These are phyloP conservation scores for Nannizziopsis arthrosporioides DNA, from an alignment of 2,329 filamentous ascomycete genomes.

Conservation along the genomic window DNA sequence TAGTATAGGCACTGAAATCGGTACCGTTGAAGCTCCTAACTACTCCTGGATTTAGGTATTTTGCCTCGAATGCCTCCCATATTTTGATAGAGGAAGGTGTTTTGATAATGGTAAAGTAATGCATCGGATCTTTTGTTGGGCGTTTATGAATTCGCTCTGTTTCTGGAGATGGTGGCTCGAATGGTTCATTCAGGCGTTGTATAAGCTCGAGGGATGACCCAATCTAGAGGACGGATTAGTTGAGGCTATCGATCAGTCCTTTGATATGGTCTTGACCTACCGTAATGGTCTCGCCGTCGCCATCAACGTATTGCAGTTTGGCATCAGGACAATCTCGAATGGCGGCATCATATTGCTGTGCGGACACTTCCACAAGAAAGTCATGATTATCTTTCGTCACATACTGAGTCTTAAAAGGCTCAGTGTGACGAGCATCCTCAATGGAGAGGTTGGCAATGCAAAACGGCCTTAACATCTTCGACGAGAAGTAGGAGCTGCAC, in stretches of 20 bases:
- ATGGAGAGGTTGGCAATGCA: constrained; percentile 27
- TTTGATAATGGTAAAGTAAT: constrained; percentile 37
- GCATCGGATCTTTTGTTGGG: constrained; percentile 24
- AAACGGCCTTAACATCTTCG: constrained; percentile 32
- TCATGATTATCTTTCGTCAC: constrained; percentile 13
- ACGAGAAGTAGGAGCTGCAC: neutral
- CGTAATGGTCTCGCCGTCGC: constrained; percentile 37
- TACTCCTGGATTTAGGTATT: too few relatives aligned
- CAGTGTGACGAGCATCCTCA: too few relatives aligned
- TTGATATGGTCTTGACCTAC: constrained; percentile 21
- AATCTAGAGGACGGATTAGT: constrained; percentile 24
- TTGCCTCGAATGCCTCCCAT: constrained; percentile 23
- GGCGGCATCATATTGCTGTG: constrained; percentile 34
- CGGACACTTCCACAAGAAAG: constrained; percentile 32
- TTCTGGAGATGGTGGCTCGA: neutral
- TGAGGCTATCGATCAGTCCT: neutral
- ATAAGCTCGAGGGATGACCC: constrained; percentile 38
- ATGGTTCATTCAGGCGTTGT: constrained; percentile 36
- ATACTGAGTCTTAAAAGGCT: too few relatives aligned
- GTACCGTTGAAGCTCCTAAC: too few relatives aligned
- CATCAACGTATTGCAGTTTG: constrained; percentile 35
- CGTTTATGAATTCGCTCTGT: constrained; percentile 1
- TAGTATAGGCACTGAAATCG: too few relatives aligned
- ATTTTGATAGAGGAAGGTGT: constrained; percentile 30
- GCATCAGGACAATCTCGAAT: constrained; percentile 32